Conservation (phyloP, 192 early-diverging fungal species). For the Spinellus fusiger region DNA sequence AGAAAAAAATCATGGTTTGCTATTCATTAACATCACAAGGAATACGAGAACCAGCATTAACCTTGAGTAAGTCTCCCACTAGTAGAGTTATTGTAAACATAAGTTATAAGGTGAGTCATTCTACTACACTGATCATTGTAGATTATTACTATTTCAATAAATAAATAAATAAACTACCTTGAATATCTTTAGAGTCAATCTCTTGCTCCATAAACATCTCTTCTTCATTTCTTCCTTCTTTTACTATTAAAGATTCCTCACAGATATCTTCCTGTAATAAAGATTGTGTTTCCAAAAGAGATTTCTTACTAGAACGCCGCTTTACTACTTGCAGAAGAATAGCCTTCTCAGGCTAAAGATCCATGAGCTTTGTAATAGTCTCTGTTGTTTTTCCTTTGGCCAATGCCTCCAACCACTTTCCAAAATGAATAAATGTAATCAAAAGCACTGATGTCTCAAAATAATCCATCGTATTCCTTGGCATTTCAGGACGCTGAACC, state of each 20-base stretch:
- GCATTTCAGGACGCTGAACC: conserved; percentile 18
- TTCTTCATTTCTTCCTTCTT: conserved; percentile 7
- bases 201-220: conserved; percentile 35
- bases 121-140: not conserved
- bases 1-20: not conserved
- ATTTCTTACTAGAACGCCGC: not conserved
- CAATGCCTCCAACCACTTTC: conserved; percentile 74
- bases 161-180: conserved; percentile 36
- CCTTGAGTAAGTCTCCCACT: conserved; percentile 73
- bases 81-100: conserved; percentile 7
- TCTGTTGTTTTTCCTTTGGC: conserved; percentile 76
- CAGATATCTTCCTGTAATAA: not conserved
- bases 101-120: conserved; percentile 22
- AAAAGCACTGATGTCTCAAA: conserved; percentile 77
- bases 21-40: conserved; percentile 64
- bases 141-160: not conserved
- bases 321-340: conserved; percentile 40
- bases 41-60: conserved; percentile 59
- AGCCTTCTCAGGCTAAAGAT: conserved; percentile 69
- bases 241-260: not conserved
- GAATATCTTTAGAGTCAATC: conserved; percentile 45
- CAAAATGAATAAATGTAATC: conserved; percentile 76
- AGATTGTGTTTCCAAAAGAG: not conserved
- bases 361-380: conserved; percentile 69
- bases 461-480: conserved; percentile 42